Evolutionary conservation across 805 yeast genomes (phyloP).

Genomic region (Lachancea dasiensis): DNA sequence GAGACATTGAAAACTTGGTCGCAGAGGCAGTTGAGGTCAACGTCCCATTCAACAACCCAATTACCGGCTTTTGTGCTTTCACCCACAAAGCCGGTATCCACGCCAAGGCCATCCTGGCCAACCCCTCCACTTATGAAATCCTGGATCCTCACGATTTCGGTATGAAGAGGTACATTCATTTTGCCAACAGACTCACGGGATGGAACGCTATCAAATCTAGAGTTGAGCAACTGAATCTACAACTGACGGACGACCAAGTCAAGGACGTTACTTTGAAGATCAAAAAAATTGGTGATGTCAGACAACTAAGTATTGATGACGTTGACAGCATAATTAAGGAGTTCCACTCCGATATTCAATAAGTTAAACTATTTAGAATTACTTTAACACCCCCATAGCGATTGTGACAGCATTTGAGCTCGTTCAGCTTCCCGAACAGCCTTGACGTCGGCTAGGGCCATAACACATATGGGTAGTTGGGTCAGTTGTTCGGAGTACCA

Average conservation of each 20-base stretch:
- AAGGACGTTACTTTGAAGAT: constrained; percentile 93
- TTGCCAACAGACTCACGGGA: constrained; percentile 95
- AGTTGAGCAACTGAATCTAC: constrained; percentile 91
- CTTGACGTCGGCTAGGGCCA: no score
- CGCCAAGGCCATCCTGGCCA: constrained; percentile 96
- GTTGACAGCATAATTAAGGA: constrained; percentile 95
- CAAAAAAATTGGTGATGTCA: constrained; percentile 89
- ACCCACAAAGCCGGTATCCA: constrained; percentile 99
- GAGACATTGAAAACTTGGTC: constrained; percentile 92
- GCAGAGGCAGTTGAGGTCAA: constrained; percentile 97
- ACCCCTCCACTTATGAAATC: constrained; percentile 96
- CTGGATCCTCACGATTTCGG: constrained; percentile 94
- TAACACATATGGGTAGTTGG: no score
- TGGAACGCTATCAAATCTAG: constrained; percentile 99
- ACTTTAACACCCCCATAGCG: no score
- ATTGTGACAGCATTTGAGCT: no score
- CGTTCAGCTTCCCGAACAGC: no score
- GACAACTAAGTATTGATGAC: constrained; percentile 92
- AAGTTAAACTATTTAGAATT: no score
- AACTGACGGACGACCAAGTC: constrained; percentile 85
- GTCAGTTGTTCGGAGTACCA: no score
- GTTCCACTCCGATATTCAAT: constrained; percentile 59
- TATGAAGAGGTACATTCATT: constrained; percentile 90
- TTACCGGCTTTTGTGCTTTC: constrained; percentile 98
- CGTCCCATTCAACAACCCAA: constrained; percentile 96